Percentiles rank a stretch among this genome's conserved stretches.
Evolutionary conservation across 139 green algal genomes (phyloP).

Genomic region (Chloropicon primus): DNA sequence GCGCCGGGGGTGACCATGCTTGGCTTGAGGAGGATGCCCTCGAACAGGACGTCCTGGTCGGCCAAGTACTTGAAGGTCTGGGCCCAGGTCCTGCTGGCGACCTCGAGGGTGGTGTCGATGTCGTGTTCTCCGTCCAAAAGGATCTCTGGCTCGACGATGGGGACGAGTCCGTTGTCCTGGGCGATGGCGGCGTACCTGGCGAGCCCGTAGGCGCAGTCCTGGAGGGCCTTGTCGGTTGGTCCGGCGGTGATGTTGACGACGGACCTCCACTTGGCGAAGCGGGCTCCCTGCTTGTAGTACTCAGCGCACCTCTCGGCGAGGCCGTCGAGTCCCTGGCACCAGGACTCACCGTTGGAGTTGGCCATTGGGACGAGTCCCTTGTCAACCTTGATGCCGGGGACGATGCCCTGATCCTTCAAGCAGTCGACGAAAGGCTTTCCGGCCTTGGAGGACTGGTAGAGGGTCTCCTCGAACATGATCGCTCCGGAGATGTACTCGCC

Average conservation of each 20-base stretch:
- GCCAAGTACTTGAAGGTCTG: constrained; percentile 96
- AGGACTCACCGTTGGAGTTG: constrained; percentile 73
- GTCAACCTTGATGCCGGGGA: constrained; percentile 71
- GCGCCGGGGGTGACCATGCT: constrained; percentile 94
- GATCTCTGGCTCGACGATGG: constrained; percentile 93
- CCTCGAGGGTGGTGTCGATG: constrained; percentile 40
- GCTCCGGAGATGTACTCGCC: constrained; percentile 85
- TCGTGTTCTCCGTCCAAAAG: constrained; percentile 79
- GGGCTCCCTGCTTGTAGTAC: constrained; percentile 70
- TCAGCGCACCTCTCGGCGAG: constrained; percentile 45
- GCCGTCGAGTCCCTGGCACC: constrained; percentile 51
- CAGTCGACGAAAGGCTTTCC: constrained; percentile 60
- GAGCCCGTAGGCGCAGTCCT: constrained; percentile 69
- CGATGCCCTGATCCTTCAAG: constrained; percentile 41
- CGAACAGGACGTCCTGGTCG: constrained; percentile 68
- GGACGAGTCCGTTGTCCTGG: constrained; percentile 73
- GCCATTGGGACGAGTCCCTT: constrained; percentile 62
- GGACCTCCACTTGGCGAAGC: constrained; percentile 93
- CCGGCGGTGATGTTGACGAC: constrained; percentile 54
- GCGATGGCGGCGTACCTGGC: constrained; percentile 78
- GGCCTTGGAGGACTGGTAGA: constrained; percentile 65
- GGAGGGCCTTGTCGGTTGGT: constrained; percentile 47
- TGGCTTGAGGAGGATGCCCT: constrained; percentile 79
- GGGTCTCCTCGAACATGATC: constrained; percentile 92
- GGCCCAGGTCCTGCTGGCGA: constrained; percentile 79